Conservation (phyloP, 2,329 filamentous ascomycete species). For the Calonectria leucothoes region DNA sequence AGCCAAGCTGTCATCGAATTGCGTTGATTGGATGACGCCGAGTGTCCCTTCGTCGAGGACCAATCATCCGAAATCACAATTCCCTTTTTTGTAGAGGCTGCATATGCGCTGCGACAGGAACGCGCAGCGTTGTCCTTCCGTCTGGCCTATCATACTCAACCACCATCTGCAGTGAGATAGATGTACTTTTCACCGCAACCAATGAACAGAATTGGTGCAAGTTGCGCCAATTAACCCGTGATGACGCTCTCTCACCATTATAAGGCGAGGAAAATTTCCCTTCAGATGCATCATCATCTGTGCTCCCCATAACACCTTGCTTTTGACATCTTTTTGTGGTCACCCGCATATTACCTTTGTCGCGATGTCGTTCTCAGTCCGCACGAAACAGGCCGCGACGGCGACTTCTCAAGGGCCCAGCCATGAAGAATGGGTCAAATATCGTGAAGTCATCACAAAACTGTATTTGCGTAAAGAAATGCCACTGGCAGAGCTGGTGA, state of each 20-base stretch:
- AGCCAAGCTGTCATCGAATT: background rate
- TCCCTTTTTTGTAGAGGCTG: background rate
- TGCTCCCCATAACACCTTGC: background rate
- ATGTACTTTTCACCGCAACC: background rate
- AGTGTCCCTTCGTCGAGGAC: background rate
- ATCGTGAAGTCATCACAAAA: background rate
- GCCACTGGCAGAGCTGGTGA: background rate
- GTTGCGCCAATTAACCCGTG: background rate
- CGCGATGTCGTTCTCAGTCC: background rate
- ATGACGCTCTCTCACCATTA: background rate
- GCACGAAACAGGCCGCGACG: background rate
- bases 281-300: background rate
- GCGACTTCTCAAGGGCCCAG: background rate
- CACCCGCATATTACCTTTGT: background rate
- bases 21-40: background rate
- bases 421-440: background rate
- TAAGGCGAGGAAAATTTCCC: background rate
- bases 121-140: background rate
- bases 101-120: background rate
- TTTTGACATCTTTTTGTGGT: background rate
- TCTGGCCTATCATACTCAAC: background rate
- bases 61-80: constrained; percentile 1
- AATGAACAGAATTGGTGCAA: background rate
- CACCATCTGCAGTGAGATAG: background rate
- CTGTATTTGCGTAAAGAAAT: constrained; percentile 1